Percentiles rank a stretch among this genome's conserved stretches.
Conservation (phyloP, 106 monocot genomes). For the Acorus calamus region DNA sequence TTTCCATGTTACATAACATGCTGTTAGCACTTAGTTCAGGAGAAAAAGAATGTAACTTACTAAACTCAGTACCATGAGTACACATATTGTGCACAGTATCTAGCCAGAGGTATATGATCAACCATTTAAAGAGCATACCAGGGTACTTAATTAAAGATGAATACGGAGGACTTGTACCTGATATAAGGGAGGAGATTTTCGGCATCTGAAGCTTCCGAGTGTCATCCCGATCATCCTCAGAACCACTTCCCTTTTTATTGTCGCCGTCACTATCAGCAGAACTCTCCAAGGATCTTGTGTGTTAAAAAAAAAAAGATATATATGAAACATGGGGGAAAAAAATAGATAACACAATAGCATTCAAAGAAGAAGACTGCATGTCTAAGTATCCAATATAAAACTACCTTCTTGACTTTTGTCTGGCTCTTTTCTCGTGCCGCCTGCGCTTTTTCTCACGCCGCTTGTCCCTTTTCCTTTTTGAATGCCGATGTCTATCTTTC, state of each 20-base stretch:
- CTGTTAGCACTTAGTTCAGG: too few relatives aligned
- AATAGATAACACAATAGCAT: neutral
- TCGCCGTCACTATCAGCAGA: conserved; percentile 24
- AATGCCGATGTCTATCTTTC: conserved; percentile 60
- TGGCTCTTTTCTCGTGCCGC: conserved; percentile 50
- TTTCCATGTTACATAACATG: too few relatives aligned
- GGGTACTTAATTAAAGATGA: neutral
- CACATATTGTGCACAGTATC: too few relatives aligned
- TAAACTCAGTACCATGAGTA: too few relatives aligned
- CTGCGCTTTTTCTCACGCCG: conserved; percentile 58
- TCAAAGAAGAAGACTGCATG: too few relatives aligned
- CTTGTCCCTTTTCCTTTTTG: conserved; percentile 63
- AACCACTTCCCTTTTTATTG: conserved; percentile 30
- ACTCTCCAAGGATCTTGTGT: conserved; percentile 22
- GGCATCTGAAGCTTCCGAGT: conserved; percentile 17
- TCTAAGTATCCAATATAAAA: neutral
- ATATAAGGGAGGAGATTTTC: conserved; percentile 27
- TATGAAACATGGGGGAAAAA: neutral
- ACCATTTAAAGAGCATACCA: too few relatives aligned
- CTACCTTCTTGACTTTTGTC: conserved; percentile 65
- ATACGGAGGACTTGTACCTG: conserved; percentile 18
- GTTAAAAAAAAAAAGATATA: neutral
- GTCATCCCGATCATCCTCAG: conserved; percentile 32
- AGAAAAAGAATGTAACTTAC: too few relatives aligned
- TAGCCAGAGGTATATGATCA: too few relatives aligned